Base-by-base conservation (phyloP, 2,329 filamentous ascomycete species). In the Onygenales sp. region DNA sequence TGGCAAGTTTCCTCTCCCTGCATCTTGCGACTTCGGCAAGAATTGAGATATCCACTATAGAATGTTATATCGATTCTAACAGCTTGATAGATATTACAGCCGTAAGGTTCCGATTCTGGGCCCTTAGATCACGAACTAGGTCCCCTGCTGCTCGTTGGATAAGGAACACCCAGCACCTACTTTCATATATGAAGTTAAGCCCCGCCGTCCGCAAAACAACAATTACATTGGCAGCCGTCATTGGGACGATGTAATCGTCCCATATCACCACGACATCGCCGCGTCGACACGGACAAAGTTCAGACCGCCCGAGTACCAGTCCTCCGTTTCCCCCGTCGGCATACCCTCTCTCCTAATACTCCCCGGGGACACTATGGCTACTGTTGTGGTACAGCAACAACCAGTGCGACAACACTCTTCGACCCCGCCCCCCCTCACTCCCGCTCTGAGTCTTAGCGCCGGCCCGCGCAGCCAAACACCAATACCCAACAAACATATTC, bases 401-500 rank as follows among this genome's bases (percentile, higher is more conserved):
- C 59, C 71, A 38, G 63, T 73, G 58, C 70, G 69, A 52, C 71
- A 74, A 55, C 67, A 81, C 44, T 77, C 79, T 44, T 77, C 79
- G 36, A 71, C 75, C 55, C 75, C 74, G 35, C 71, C 77, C 3
- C 70, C 74, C 7, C 63, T 75, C 10, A 62, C 73, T 38, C 72
- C 80, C 36, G 73, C 79, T 36, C 70, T 85, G 55, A 78, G 74
- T 41, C 73, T 86, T 59, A 84, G 83, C 65, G 78, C 78, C 11
- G 75, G 78, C 6, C 66, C 76, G 50, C 72, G 77, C 61, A 78
- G 77, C 46, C 77, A 79, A 6, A 80, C 81, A 14, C 74, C 86
- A 6, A 77, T 93, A 27, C 89, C 90, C 8, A 95, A 95, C 72
- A 95, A 93, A 70, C 89, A 95, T 70, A 77, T 95, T 27, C 90